Conservation (phyloP, 1,284 basidiomycete genomes). For the Peniophora sp. region DNA sequence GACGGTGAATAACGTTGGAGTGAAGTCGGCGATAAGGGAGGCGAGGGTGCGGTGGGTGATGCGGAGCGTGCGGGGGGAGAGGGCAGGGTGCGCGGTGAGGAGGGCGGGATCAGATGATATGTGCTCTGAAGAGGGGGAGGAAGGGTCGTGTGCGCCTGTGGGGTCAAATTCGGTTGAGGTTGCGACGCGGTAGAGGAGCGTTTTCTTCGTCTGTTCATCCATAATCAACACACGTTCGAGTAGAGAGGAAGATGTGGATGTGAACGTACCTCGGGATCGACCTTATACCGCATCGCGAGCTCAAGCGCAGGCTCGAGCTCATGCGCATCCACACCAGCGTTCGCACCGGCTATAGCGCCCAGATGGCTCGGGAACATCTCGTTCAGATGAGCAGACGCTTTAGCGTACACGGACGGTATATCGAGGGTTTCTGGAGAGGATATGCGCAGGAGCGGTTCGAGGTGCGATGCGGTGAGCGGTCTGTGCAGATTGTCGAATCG, state of each 20-base stretch:
- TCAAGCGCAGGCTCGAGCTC: conserved; percentile 42
- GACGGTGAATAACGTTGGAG: conserved; percentile 63
- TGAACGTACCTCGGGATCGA: conserved; percentile 28
- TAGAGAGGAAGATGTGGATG: background rate
- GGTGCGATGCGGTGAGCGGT: conserved; percentile 22
- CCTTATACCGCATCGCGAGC: conserved; percentile 28
- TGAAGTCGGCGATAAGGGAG: conserved; percentile 52
- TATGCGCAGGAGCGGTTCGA: conserved; percentile 45
- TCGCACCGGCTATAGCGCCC: conserved; percentile 12
- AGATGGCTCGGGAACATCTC: conserved; percentile 26
- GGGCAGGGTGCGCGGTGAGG: conserved; percentile 10
- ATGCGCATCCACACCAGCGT: too few relatives aligned
- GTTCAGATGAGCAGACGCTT: conserved; percentile 33
- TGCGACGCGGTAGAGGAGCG: conserved; percentile 52
- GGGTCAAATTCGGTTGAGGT: conserved; percentile 44
- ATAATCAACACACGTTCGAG: too few relatives aligned
- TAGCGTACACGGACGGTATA: conserved; percentile 40
- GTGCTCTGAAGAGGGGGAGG: conserved; percentile 15
- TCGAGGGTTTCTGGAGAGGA: conserved; percentile 47
- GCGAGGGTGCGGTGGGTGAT: conserved; percentile 22
- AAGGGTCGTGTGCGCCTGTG: conserved; percentile 10
- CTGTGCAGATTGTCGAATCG: background rate
- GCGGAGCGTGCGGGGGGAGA: conserved; percentile 16
- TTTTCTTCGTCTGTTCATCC: conserved; percentile 56
- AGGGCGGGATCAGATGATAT: background rate